Conservation (phyloP, 352 stramenopile species). For the Globisporangium emineosum region DNA sequence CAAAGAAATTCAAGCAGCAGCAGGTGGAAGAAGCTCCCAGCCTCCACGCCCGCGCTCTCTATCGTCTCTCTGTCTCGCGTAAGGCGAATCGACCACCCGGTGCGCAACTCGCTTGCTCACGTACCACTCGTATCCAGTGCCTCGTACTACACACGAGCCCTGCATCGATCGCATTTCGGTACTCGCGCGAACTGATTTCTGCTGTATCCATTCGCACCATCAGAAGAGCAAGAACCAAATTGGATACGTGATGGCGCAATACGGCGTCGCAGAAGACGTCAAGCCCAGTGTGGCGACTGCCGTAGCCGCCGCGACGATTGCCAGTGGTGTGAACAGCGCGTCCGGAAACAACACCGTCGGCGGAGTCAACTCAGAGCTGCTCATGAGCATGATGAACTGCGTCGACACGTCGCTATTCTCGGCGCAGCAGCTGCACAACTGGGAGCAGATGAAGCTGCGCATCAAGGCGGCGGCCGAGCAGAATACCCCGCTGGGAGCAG, state of each 20-base stretch:
- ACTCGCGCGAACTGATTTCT: background rate
- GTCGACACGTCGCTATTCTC: constrained; percentile 83
- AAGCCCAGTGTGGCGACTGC: background rate
- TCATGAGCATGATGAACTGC: constrained; percentile 86
- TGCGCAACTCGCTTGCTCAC: background rate
- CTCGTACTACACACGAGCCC: no score
- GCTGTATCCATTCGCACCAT: background rate
- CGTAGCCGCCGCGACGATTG: constrained; percentile 5
- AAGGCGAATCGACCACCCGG: background rate
- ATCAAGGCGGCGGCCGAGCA: constrained; percentile 53
- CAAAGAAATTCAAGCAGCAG: constrained; percentile 5
- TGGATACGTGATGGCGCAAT: constrained; percentile 7
- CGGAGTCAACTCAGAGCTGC: constrained; percentile 65
- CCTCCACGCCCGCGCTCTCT: background rate
- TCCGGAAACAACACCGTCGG: constrained; percentile 4
- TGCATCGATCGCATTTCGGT: background rate
- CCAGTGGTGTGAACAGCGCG: background rate
- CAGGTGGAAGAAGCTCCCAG: background rate
- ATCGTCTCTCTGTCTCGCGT: background rate
- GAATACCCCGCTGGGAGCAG: constrained; percentile 31
- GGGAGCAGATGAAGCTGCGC: constrained; percentile 73
- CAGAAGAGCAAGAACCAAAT: background rate
- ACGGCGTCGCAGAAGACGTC: constrained; percentile 1
- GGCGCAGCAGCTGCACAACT: constrained; percentile 64
- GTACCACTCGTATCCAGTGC: no score